Evolutionary conservation across 1,284 basidiomycete species (phyloP).

Genomic region (Cryptococcus sp.): DNA sequence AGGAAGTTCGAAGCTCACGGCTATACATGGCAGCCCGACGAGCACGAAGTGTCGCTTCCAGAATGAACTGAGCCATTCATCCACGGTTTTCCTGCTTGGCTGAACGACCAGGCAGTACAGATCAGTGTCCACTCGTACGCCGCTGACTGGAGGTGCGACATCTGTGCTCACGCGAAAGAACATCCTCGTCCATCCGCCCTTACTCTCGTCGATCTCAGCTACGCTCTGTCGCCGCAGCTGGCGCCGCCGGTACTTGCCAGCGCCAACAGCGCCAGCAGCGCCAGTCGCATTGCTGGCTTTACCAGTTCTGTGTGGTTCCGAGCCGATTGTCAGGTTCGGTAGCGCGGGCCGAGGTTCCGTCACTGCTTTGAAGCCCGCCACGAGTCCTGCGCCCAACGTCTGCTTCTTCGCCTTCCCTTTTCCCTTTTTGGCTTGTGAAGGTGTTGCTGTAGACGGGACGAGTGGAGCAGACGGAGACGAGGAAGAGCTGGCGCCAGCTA

Average conservation of each 20-base stretch:
- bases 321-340: neutral
- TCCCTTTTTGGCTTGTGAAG: neutral
- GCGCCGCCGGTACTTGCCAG: constrained; percentile 14
- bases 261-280: constrained; percentile 4
- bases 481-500: neutral
- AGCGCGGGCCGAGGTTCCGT: neutral
- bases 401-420: neutral
- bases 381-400: neutral
- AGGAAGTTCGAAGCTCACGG: constrained; percentile 41
- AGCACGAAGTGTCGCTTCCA: constrained; percentile 58
- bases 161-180: constrained; percentile 39
- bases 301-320: constrained; percentile 1
- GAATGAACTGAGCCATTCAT: constrained; percentile 57
- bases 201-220: constrained; percentile 25
- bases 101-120: constrained; percentile 18
- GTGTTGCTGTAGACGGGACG: neutral
- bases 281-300: neutral
- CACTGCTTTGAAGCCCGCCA: constrained; percentile 7
- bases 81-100: constrained; percentile 55
- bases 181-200: constrained; percentile 29
- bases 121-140: too few species aligned
- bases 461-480: constrained; percentile 8
- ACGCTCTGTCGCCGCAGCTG: constrained; percentile 27
- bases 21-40: constrained; percentile 56
- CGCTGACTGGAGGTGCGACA: neutral